Base-by-base conservation (phyloP, 208 protist genomes). In the Acanthamoeba castellanii region DNA sequence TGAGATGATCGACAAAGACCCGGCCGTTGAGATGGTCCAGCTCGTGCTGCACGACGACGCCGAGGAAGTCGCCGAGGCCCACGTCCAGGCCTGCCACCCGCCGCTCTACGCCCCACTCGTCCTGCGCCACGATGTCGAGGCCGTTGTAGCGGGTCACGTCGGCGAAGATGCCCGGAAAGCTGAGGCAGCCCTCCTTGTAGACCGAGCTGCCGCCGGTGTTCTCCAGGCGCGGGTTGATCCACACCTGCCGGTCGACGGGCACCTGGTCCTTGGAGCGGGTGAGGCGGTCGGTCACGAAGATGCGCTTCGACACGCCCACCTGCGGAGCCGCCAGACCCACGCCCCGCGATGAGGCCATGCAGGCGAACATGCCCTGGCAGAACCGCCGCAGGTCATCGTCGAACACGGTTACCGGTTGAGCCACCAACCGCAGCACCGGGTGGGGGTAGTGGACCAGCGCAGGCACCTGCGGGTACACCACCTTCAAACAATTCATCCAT, bases 191-290 rank as follows among this genome's bases (percentile, higher is more conserved):
- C 47, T 85, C 76, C 30, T 30, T 20, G 20, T 59, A 59, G 76
- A 85, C 34, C 3, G 47, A 59, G 3, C 47, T 34, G 16, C 47
- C 76, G 34, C 45, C 20, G 14, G 76, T 85, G 76, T 27, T 27
- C 76, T 85, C 76, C 45, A 85, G 14, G 8, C 47, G 34, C 34
- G 76, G 76, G 47, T 85, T 85, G 47, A 85, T 74, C 66, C 66
- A 74, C 66, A 74, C 66, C 66, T 74, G 25, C 9, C 66, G 66
- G 2, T 74, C 66, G 32, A 74, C 66, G 2, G 1, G 27, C 66
- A 13, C n/a, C 27, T 74, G 66, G 8, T 2, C 66, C 66, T 13
- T 25, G 32, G 66, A 30, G 18, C 66, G 11, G 45, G 76, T 57
- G 34, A 57, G 30, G 30, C 32, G 32, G 42, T 85, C 76, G 16